These are phyloP conservation scores for Cairneyella variabilis DNA, from an alignment of 495 filamentous ascomycete genomes.

Conservation along the genomic window DNA sequence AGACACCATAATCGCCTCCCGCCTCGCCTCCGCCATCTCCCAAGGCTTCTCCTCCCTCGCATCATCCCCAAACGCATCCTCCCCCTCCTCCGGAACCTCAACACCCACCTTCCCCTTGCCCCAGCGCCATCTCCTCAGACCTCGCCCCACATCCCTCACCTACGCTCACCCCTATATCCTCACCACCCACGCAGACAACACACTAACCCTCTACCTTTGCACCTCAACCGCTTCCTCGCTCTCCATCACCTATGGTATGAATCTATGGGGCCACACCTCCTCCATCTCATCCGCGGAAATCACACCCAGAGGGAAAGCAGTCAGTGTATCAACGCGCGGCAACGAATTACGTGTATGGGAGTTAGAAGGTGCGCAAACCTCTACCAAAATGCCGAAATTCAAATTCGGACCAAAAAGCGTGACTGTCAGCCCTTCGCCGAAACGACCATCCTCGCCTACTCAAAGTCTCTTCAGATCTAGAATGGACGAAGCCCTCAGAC, in stretches of 20 bases:
- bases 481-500: too few species aligned
- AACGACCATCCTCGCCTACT: constrained; percentile 32
- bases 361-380: constrained; percentile 61
- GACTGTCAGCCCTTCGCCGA: constrained; percentile 38
- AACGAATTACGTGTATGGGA: constrained; percentile 94
- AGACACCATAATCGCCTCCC: constrained; percentile 51
- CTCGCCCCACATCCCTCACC: constrained; percentile 67
- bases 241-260: constrained; percentile 67
- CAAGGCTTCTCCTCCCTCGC: constrained; percentile 32
- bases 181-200: constrained; percentile 87
- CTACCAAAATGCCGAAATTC: too few species aligned
- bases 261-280: constrained; percentile 93
- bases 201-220: constrained; percentile 78
- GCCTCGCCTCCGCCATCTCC: constrained; percentile 46
- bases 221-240: constrained; percentile 60
- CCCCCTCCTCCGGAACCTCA: constrained; percentile 9
- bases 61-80: constrained; percentile 1
- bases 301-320: constrained; percentile 80
- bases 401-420: too few species aligned
- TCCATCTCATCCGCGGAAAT: constrained; percentile 84
- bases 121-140: constrained; percentile 21
- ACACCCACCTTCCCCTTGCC: constrained; percentile 2
- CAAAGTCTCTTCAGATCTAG: too few species aligned
- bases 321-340: constrained; percentile 77
- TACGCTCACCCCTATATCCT: constrained; percentile 93